Conservation (phyloP, 176 grass and related monocot species). For the maize (Zea mays) region DNA sequence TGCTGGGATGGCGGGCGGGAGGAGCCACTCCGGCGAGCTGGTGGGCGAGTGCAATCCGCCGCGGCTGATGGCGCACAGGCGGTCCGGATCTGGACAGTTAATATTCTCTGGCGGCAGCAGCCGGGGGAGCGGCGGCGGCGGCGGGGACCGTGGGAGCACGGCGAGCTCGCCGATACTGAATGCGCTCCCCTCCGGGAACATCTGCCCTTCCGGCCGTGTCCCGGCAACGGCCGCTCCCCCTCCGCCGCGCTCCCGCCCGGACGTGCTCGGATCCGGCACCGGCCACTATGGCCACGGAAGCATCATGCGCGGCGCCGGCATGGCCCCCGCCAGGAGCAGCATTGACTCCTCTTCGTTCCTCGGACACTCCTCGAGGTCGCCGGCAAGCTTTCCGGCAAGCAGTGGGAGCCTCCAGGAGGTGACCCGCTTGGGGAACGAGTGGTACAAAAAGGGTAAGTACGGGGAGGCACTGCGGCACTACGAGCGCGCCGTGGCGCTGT, state of each 20-base stretch:
- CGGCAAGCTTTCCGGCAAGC: slow-evolving; percentile 28
- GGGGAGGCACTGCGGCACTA: slow-evolving; percentile 76
- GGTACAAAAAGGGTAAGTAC: slow-evolving; percentile 68
- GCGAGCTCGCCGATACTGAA: slow-evolving; percentile 79
- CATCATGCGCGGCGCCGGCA: slow-evolving; percentile 67
- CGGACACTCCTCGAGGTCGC: slow-evolving; percentile 28
- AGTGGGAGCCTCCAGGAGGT: slow-evolving; percentile 59
- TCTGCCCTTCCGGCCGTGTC: slow-evolving; percentile 79
- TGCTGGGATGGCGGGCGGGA: slow-evolving; percentile 25
- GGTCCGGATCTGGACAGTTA: slow-evolving; percentile 68
- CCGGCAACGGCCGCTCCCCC: slow-evolving; percentile 35
- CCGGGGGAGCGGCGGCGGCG: slow-evolving; percentile 41
- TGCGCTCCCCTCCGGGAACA: slow-evolving; percentile 85
- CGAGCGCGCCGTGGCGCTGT: slow-evolving; percentile 64
- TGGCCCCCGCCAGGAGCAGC: slow-evolving; percentile 29
- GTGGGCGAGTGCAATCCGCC: slow-evolving; percentile 43
- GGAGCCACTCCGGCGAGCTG: slow-evolving; percentile 53
- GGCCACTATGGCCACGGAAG: slow-evolving; percentile 96
- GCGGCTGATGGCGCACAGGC: slow-evolving; percentile 50
- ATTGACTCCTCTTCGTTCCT: slow-evolving; percentile 31
- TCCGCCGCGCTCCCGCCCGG: slow-evolving; percentile 55
- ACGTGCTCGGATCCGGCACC: slow-evolving; percentile 83
- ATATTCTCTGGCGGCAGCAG: slow-evolving; percentile 72
- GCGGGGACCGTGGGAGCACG: slow-evolving; percentile 56
- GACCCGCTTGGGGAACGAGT: slow-evolving; percentile 74